Percentiles rank a stretch among this genome's conserved stretches.
These are phyloP conservation scores for Hypoxylon sp. DNA, from an alignment of 2,329 filamentous ascomycete genomes.

Conservation along the genomic window DNA sequence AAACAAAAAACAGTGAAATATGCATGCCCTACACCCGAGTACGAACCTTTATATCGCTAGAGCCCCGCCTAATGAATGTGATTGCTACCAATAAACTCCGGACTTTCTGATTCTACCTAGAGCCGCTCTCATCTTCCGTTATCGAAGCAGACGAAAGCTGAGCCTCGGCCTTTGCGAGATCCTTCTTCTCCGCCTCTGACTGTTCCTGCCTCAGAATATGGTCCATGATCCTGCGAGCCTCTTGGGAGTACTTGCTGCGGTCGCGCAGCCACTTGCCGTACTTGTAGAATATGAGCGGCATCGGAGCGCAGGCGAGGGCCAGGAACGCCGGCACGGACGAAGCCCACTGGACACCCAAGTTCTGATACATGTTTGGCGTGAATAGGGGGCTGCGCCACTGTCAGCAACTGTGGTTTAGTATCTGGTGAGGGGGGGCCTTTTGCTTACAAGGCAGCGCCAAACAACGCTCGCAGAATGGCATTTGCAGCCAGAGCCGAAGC, in stretches of 20 bases:
- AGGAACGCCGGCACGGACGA: slow-evolving; percentile 75
- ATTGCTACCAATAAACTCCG: neutral
- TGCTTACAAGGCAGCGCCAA: slow-evolving; percentile 61
- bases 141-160: neutral
- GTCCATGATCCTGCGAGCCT: neutral
- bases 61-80: neutral
- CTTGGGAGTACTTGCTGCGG: neutral
- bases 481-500: slow-evolving; percentile 66
- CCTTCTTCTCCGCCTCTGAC: neutral
- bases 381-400: slow-evolving; percentile 56
- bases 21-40: too few relatives aligned
- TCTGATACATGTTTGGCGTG: slow-evolving; percentile 58
- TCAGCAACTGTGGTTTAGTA: neutral
- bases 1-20: too few relatives aligned
- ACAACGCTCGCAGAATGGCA: slow-evolving; percentile 62
- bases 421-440: neutral
- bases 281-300: slow-evolving; percentile 76
- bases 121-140: neutral
- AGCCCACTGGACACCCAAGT: slow-evolving; percentile 77
- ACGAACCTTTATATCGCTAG: neutral
- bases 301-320: slow-evolving; percentile 71
- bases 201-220: neutral
- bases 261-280: slow-evolving; percentile 43
- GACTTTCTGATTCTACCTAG: neutral
- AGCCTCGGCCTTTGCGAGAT: neutral